Percentiles rank a stretch among this genome's conserved stretches.
phyloP scores from a whole-genome alignment of 352 stramenopile genomes.

The Phytophthora fragariae region DNA sequence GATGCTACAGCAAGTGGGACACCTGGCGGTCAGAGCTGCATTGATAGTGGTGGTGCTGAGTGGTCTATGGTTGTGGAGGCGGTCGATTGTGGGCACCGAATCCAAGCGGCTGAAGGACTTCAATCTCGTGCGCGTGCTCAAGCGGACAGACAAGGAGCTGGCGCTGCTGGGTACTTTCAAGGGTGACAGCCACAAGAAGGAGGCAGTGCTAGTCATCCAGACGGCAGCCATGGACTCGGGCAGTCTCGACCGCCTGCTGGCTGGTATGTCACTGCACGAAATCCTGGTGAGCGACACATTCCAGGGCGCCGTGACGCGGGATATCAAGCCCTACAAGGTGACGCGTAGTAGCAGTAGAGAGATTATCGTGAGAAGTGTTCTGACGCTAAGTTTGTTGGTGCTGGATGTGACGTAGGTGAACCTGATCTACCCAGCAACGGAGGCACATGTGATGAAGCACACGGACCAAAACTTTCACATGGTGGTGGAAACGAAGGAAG shows the following conservation, averaged over 20 bases:
- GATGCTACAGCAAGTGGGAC: slow-evolving; percentile 31
- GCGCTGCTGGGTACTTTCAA: slow-evolving; percentile 77
- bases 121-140: slow-evolving; percentile 69
- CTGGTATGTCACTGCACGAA: slow-evolving; percentile 67
- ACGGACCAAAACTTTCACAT: slow-evolving; percentile 87
- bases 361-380: not conserved
- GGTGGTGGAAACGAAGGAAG: slow-evolving; percentile 77
- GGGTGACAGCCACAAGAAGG: slow-evolving; percentile 65
- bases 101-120: slow-evolving; percentile 61
- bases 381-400: not conserved
- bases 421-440: slow-evolving; percentile 83
- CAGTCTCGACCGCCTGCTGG: slow-evolving; percentile 50
- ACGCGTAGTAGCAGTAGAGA: not conserved
- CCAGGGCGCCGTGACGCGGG: slow-evolving; percentile 69
- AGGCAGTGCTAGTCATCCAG: slow-evolving; percentile 68
- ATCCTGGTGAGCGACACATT: slow-evolving; percentile 87
- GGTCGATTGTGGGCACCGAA: slow-evolving; percentile 28
- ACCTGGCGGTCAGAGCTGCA: slow-evolving; percentile 30
- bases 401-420: slow-evolving; percentile 54
- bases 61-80: slow-evolving; percentile 41
- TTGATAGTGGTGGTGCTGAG: slow-evolving; percentile 38
- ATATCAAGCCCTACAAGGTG: slow-evolving; percentile 81
- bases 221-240: slow-evolving; percentile 63
- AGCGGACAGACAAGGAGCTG: slow-evolving; percentile 67
- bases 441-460: slow-evolving; percentile 84